Base-by-base conservation (phyloP, 805 yeast genomes). In the Isabelozyma pseudorhagii region DNA sequence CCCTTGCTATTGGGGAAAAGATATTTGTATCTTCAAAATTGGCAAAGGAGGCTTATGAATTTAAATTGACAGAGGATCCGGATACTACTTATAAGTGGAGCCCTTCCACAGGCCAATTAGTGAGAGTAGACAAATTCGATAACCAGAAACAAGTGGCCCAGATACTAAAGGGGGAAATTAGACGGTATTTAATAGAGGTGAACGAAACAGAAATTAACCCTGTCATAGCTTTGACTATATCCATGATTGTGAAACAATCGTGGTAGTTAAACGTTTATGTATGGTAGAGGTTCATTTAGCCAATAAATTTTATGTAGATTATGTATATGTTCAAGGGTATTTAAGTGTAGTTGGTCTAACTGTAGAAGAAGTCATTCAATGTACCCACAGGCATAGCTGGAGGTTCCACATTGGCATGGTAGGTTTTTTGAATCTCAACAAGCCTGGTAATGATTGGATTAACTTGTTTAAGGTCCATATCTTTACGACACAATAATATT, bases 401-500 rank as follows among this genome's bases (percentile, higher is more conserved):
- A 4, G 69, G 69, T 15, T 67, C 67, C 9, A 69, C 72, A 43
- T 56, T 49, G 18, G 59, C 51, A 28, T 72, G 75, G 54, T 67
- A 71, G 9, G 54, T 52, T 44, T 56, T 57, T 52, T 72, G 68
- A 27, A 69, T 67, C 27, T 56, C 62, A 28, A 50, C 56, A 45
- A 72, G 62, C 40, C 57, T 53, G 8, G 61, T 61, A 1, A 69
- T 55, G 46, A 74, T 58, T 17, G 55, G 58, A 43, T 58, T 62
- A 5, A 71, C 62, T 41, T 55, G 57, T 18, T 57, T 54, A 50
- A 63, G 59, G 40, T 74, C 78, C 60, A 69, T 58, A 52, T 74
- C 80, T 59, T 71, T 80, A 58, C 78, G 71, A 58, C 72, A 78
- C 54, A 74, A 72, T 47, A 91, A 74, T 40, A 90, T 78, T 11